These are phyloP conservation scores for Colletotrichum orchidophilum DNA, from an alignment of 2,329 filamentous ascomycete species.

Conservation along the genomic window DNA sequence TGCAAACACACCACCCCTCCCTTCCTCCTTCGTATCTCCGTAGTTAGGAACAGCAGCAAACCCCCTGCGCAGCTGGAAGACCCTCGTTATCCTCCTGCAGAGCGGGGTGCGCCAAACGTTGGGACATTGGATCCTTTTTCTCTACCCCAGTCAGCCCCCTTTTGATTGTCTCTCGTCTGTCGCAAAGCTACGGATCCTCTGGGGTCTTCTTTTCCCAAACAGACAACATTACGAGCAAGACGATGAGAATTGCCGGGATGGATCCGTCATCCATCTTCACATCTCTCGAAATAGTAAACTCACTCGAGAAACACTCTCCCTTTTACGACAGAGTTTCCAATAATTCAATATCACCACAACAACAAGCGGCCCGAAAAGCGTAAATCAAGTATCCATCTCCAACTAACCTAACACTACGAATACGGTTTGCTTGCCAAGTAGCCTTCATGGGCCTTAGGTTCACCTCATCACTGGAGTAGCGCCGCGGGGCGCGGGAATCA, in stretches of 20 bases:
- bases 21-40: background rate
- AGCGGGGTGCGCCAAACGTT: background rate
- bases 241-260: background rate
- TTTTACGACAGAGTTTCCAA: background rate
- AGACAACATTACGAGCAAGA: background rate
- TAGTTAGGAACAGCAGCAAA: background rate
- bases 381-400: no score
- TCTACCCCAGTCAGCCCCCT: background rate
- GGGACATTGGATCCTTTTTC: background rate
- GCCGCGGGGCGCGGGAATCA: conserved; percentile 20
- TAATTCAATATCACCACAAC: no score
- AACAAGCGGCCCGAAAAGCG: background rate
- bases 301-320: background rate
- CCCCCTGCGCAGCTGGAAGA: conserved; percentile 21
- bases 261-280: background rate
- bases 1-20: conserved; percentile 15
- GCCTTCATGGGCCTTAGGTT: background rate
- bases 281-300: background rate
- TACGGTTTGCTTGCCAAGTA: no score
- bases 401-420: no score
- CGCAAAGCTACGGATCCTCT: background rate
- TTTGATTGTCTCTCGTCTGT: background rate
- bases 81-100: background rate
- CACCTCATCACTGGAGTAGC: background rate
- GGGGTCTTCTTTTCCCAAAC: no score